These are phyloP conservation scores for Byssochlamys sp. DNA, from an alignment of 2,329 filamentous ascomycete genomes.

Conservation along the genomic window DNA sequence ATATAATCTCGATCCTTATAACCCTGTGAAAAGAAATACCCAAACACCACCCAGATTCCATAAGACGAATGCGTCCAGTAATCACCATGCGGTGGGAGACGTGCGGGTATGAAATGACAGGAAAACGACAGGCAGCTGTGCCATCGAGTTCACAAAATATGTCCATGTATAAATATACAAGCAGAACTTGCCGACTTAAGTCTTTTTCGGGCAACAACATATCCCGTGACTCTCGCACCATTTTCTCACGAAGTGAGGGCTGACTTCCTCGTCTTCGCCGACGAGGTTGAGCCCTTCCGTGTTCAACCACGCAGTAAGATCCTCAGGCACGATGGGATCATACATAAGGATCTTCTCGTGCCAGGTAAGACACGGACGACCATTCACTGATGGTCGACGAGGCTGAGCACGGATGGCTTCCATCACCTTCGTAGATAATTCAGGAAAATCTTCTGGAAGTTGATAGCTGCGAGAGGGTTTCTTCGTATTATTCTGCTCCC, in stretches of 20 bases:
- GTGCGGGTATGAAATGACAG: background rate
- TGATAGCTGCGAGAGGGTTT: background rate
- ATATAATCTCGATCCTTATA: too few relatives aligned
- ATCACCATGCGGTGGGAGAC: background rate
- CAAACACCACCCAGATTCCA: background rate
- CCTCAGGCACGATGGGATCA: conserved; percentile 80
- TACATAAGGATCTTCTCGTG: conserved; percentile 90
- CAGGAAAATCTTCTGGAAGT: conserved; percentile 16
- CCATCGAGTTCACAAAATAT: background rate
- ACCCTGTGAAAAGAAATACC: background rate
- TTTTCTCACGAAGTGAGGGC: conserved; percentile 59
- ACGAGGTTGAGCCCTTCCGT: conserved; percentile 54
- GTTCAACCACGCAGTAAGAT: conserved; percentile 75
- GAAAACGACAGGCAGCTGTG: background rate
- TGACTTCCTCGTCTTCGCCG: conserved; percentile 57
- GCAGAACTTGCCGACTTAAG: background rate
- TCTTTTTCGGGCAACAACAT: conserved; percentile 62
- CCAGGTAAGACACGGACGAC: conserved; percentile 53
- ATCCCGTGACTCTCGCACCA: conserved; percentile 87
- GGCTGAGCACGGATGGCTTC: conserved; percentile 37
- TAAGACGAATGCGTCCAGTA: background rate
- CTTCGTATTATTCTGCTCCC: background rate
- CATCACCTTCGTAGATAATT: conserved; percentile 41
- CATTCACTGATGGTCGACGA: conserved; percentile 21
- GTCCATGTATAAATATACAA: background rate